Conservation (phyloP, 768 basidiomycete genomes). For the Agaricus bisporus region DNA sequence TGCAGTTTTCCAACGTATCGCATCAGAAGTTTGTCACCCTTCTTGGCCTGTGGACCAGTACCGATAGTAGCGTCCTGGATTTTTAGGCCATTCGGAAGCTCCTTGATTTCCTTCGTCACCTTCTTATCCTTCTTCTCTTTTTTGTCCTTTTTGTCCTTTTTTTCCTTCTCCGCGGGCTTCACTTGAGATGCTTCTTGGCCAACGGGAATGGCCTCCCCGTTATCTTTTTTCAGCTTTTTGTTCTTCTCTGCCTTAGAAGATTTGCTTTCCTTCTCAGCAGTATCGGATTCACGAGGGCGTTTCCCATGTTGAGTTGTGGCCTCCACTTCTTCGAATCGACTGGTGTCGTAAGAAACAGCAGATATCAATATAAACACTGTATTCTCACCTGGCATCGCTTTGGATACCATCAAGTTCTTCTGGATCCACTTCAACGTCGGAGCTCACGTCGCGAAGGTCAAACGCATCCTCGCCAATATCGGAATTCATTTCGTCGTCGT, state of each 20-base stretch:
- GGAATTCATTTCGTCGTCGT: slow-evolving; percentile 36
- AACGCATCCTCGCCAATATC: slow-evolving; percentile 51
- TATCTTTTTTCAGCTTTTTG: slow-evolving; percentile 71
- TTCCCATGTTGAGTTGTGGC: slow-evolving; percentile 44
- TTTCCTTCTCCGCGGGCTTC: slow-evolving; percentile 19
- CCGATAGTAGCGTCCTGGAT: slow-evolving; percentile 74
- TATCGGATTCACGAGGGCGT: slow-evolving; percentile 64
- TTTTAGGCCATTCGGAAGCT: slow-evolving; percentile 68
- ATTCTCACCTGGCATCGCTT: slow-evolving; percentile 44
- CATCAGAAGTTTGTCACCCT: slow-evolving; percentile 78
- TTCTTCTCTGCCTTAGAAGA: slow-evolving; percentile 43
- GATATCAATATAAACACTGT: background rate
- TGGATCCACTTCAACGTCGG: slow-evolving; percentile 73
- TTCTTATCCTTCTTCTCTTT: slow-evolving; percentile 28
- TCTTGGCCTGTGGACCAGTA: slow-evolving; percentile 80
- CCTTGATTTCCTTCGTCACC: slow-evolving; percentile 27
- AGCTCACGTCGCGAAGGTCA: slow-evolving; percentile 71
- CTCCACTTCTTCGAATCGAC: slow-evolving; percentile 72
- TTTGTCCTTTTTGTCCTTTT: slow-evolving; percentile 26
- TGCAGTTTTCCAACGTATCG: slow-evolving; percentile 89
- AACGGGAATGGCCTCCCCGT: slow-evolving; percentile 25
- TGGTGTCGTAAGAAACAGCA: slow-evolving; percentile 16
- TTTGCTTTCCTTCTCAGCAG: slow-evolving; percentile 28
- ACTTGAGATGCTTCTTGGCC: slow-evolving; percentile 35
- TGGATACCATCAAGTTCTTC: slow-evolving; percentile 54